Evolutionary conservation across 139 green algal species (phyloP), one percentile per base, ranked within the genome.

Genomic region (Desmodesmus armatus): DNA sequence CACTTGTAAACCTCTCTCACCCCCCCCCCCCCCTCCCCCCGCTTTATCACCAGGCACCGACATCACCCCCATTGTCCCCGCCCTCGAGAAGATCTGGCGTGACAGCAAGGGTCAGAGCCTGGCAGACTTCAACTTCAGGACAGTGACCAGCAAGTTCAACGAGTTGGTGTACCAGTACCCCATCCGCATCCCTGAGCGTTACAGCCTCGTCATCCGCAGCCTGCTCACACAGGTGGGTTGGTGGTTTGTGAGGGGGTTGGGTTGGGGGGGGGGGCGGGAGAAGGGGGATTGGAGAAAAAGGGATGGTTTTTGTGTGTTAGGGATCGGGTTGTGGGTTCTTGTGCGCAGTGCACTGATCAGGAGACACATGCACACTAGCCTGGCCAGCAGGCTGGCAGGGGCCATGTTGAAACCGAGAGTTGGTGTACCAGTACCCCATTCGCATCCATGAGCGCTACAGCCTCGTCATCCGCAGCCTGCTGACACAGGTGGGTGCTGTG

Each of bases 151-250:
- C 86, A 98, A 97, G 89, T 99, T 99, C 93, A 99, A 99, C 84
- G 94, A 99, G 92, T 93, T 99, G 3, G 96, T 99, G 77, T 99
- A 98, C 92, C 93, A 99, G 91, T 99, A 99, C 91, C 97, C 96
- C 71, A 99, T 99, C 90, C 95, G 97, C 80, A 99, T 99, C 85
- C 97, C 97, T 9, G 98, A 99, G 91, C 93, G 97, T 40, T 99
- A 98, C 92, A 94, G 93, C 9, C 91, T 99, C 0, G 97, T 99
- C 74, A 99, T 99, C 90, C 90, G 96, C 62, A 95, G 90, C 13
- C 86, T 98, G 79, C 89, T 98, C 25, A 98, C 94, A 1, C 91
- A 94, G 92, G n/a, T n/a, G n/a, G 51, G n/a, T n/a, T n/a, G n/a
- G n/a, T n/a, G n/a, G n/a, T n/a, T n/a, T n/a, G n/a, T 91, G 93